A percentile compares a stretch with the other conserved stretches of the same genome.
Evolutionary conservation across 768 basidiomycete genomes (phyloP).

Genomic region (Trametes meyenii): DNA sequence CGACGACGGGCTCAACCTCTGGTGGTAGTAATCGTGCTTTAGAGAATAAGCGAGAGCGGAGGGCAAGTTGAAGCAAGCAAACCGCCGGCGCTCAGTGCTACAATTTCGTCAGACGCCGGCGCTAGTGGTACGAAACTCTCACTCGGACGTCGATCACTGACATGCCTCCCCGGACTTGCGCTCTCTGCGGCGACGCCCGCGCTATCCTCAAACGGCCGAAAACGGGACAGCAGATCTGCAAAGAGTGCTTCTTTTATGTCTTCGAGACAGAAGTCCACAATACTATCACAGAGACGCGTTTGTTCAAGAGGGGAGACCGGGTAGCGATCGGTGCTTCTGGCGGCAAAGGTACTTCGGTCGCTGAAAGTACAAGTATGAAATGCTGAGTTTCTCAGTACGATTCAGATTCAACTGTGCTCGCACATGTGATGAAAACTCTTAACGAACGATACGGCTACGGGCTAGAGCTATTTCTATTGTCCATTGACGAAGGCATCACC

Average conservation of each 20-base stretch:
- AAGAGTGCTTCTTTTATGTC: conserved; percentile 93
- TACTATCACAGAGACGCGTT: conserved; percentile 79
- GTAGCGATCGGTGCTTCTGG: conserved; percentile 99
- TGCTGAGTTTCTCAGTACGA: neutral
- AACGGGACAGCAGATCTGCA: conserved; percentile 97
- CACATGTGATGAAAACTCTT: conserved; percentile 93
- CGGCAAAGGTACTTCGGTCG: conserved; percentile 74
- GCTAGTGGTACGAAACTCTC: conserved; percentile 14
- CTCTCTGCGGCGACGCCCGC: conserved; percentile 70
- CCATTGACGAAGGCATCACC: conserved; percentile 98
- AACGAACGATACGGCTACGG: conserved; percentile 95
- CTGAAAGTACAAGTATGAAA: neutral
- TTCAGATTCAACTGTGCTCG: conserved; percentile 94
- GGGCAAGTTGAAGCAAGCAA: neutral
- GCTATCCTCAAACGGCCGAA: conserved; percentile 95
- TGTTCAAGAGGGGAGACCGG: conserved; percentile 88
- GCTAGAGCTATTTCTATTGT: conserved; percentile 86
- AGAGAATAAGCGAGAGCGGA: neutral
- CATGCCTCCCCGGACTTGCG: conserved; percentile 85
- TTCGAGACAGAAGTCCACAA: conserved; percentile 99
- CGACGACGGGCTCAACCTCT: neutral
- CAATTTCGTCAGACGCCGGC: conserved; percentile 13
- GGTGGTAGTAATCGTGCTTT: neutral
- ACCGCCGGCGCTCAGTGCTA: conserved; percentile 9
- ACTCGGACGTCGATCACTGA: conserved; percentile 12